Evolutionary conservation across 441 rosid genomes (phyloP), one percentile per base, ranked within the genome.

Genomic region (Jatropha podagrica): DNA sequence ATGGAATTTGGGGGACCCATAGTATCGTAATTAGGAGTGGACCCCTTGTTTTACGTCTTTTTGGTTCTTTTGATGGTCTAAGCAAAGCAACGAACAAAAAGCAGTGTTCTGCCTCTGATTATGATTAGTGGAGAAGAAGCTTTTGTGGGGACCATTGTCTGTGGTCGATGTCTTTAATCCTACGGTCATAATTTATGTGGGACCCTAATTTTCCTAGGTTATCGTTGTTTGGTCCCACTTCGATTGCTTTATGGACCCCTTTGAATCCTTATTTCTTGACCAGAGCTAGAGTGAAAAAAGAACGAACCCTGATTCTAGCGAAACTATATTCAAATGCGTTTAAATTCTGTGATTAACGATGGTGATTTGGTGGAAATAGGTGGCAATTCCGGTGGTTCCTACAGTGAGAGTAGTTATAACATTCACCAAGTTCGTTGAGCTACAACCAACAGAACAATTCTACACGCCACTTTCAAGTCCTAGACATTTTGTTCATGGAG

Each of bases 381-480:
- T 95, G 68, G 96, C 98, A 0, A 93, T 91, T 72, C 99, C 99
- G 70, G 98, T 95, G 79, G 91, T 95, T 20, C 98, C 99, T 0
- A 91, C 99, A 0, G 98, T 95, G 76, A 88, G 93, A 72, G 94
- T 93, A 76, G 92, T 95, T 69, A 87, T 95, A 46, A 90, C 99
- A 1, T 95, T 95, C 86, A 91, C 92, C 8, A 95, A 93, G 75
- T 95, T 93, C 61, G 83, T 88, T 7, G 91, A 89, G 69, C 91
- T 93, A 14, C 93, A 56, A 54, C 83, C 98, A 4, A 73, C 85
- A 1, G 98, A 95, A 13, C 83, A 88, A 41, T 95, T 93, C 84
- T 87, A 80, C 85, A 91, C 98, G 44, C 98, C 98, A 4, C 76
- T 86, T 2, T 90, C 98, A 40, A 95, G 98, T 70, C 98, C 99